Base-by-base conservation (phyloP, 495 filamentous ascomycete species). In the Xylaria intraflava region DNA sequence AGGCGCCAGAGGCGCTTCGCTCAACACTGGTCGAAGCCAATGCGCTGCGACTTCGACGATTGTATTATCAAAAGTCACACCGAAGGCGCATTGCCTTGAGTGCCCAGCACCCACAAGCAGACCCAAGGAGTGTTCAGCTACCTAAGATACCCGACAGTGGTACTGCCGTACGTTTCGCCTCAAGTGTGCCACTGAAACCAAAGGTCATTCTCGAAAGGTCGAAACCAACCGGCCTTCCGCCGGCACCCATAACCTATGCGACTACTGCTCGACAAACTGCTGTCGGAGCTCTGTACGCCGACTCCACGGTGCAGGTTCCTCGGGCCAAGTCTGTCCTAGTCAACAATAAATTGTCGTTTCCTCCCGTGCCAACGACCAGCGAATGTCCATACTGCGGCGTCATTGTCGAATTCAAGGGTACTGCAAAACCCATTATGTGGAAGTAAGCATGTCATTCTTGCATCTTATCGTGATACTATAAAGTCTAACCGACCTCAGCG, bases 231-330 rank as follows among this genome's bases (percentile, higher is more conserved):
- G 17, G 24, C 47, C 56, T 48, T 41, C 38, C 53, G 42, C 56
- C 65, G 38, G 58, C 35, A 54, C 65, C 63, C 53, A 50, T 49
- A 59, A 68, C 63, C 16, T 58, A 62, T 58, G 65, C 65, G 38
- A 68, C 58, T 54, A 68, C 63, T 52, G 63, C 63, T 64, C 63
- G 58, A 64, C 58, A 68, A 47, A 58, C 65, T 58, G 65, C 63
- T 27, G 58, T 66, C 36, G 51, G 40, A 22, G 65, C 63, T 22
- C 49, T 66, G 0, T 64, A 62, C 35, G 63, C 63, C 48, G 57
- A 62, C 50, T 66, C 63, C 40, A 60, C 60, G 52, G 60, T 56
- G 26, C 60, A 65, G 52, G 53, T 62, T 54, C 57, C 63, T 55
- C 63, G 63, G 50, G 58, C 65, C 51, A 64, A 62, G 52, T 66